These are phyloP conservation scores for Coffea humblotiana DNA, from an alignment of 305 asterid species.

Conservation along the genomic window DNA sequence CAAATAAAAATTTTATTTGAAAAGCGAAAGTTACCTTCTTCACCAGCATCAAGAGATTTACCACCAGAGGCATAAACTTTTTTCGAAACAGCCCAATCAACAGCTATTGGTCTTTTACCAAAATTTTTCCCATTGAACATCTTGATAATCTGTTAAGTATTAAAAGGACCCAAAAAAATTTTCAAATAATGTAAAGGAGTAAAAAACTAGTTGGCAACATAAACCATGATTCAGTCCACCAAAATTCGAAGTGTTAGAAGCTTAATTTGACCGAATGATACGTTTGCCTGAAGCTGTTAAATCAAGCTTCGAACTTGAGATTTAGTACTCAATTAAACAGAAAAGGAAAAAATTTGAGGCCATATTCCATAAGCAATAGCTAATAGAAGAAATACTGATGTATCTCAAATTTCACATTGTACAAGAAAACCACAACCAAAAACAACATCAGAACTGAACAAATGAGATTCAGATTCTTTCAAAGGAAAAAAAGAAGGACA, in stretches of 20 bases:
- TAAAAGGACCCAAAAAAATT: conserved; percentile 14
- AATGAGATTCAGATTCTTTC: neutral
- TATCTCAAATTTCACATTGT: neutral
- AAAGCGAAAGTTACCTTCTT: conserved; percentile 51
- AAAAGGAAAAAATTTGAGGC: neutral
- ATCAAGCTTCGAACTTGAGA: neutral
- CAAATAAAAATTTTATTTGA: conserved; percentile 3
- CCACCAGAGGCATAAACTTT: conserved; percentile 64
- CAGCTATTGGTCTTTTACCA: conserved; percentile 84
- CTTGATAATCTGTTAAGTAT: conserved; percentile 60
- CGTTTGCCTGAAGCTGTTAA: neutral
- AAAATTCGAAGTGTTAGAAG: neutral
- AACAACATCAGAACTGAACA: neutral
- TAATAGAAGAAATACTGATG: neutral
- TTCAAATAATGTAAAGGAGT: conserved; percentile 31
- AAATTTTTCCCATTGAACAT: conserved; percentile 70
- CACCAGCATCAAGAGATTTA: conserved; percentile 39
- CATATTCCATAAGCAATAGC: neutral
- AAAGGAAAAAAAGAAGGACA: neutral
- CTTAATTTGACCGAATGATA: neutral
- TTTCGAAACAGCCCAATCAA: conserved; percentile 94
- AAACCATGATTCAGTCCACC: neutral
- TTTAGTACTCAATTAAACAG: neutral
- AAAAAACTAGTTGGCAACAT: neutral
- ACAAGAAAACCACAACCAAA: neutral